Conservation (phyloP, 805 yeast species). For the Wickerhamomyces rabaulensis region DNA sequence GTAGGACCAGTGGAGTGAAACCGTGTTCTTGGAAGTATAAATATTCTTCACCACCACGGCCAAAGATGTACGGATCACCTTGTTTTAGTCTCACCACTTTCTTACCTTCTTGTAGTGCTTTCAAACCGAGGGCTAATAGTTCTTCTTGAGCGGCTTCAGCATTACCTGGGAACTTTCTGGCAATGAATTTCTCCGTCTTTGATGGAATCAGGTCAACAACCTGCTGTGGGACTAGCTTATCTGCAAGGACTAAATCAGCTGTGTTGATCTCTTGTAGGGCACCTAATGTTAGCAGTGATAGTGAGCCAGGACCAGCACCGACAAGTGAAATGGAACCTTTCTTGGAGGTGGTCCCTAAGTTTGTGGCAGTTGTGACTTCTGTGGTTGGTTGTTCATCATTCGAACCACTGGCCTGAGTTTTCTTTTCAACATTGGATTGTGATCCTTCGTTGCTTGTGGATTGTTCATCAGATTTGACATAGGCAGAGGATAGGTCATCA, state of each 20-base stretch:
- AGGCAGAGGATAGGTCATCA: slow-evolving; percentile 47
- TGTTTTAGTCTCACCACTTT: slow-evolving; percentile 87
- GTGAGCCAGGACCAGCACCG: slow-evolving; percentile 93
- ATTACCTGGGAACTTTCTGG: slow-evolving; percentile 93
- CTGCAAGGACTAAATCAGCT: slow-evolving; percentile 85
- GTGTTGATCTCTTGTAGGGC: slow-evolving; percentile 75
- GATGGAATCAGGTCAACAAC: slow-evolving; percentile 80
- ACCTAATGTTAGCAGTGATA: slow-evolving; percentile 75
- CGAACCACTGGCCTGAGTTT: slow-evolving; percentile 27
- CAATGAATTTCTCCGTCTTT: slow-evolving; percentile 72
- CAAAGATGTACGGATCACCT: slow-evolving; percentile 95
- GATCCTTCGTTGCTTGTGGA: neutral
- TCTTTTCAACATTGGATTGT: neutral
- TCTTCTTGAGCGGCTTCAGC: slow-evolving; percentile 93
- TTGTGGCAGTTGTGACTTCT: slow-evolving; percentile 19
- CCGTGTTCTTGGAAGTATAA: slow-evolving; percentile 65
- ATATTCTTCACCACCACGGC: slow-evolving; percentile 94
- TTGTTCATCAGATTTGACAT: slow-evolving; percentile 11
- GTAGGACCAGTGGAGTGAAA: slow-evolving; percentile 65
- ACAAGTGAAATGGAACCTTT: slow-evolving; percentile 71
- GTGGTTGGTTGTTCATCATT: neutral
- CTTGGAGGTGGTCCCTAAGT: neutral
- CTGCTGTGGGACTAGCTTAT: slow-evolving; percentile 86
- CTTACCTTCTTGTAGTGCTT: slow-evolving; percentile 57
- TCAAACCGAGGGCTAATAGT: slow-evolving; percentile 65